A percentile compares a stretch with the other conserved stretches of the same genome.
Conservation (phyloP, 202 grass and related monocot species). For the Eragrostis tef region DNA sequence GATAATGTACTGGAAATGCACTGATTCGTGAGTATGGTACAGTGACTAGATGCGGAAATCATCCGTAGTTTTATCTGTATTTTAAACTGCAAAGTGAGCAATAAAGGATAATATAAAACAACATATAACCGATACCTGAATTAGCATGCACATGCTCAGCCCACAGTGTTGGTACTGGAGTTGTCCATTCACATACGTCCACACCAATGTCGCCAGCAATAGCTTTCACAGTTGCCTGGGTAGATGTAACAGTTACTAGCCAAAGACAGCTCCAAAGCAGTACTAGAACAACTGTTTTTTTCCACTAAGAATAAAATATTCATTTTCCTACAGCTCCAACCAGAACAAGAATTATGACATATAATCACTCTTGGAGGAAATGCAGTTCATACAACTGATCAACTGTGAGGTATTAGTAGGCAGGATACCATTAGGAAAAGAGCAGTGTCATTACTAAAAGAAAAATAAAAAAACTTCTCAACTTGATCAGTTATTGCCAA, state of each 20-base stretch:
- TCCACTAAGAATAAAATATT: constrained; percentile 22
- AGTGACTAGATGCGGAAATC: too few relatives aligned
- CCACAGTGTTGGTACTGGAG: constrained; percentile 93
- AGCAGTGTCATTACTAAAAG: not conserved
- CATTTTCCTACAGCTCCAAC: not conserved
- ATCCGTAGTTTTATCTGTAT: constrained; percentile 13
- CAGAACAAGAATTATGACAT: constrained; percentile 10
- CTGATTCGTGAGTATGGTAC: too few relatives aligned
- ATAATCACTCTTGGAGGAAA: constrained; percentile 23
- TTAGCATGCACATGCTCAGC: constrained; percentile 80
- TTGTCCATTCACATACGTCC: constrained; percentile 84
- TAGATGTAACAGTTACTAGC: constrained; percentile 26
- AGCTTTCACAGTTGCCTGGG: constrained; percentile 76
- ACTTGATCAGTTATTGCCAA: constrained; percentile 21
- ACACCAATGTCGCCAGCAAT: constrained; percentile 69
- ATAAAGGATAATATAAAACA: constrained; percentile 23
- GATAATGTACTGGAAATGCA: constrained; percentile 25
- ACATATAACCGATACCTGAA: constrained; percentile 62
- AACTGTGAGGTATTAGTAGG: constrained; percentile 35
- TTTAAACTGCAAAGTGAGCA: constrained; percentile 19
- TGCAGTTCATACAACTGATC: constrained; percentile 21
- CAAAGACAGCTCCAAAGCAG: constrained; percentile 34
- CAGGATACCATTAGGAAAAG: constrained; percentile 30
- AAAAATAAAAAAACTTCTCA: not conserved
- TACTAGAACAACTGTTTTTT: constrained; percentile 16